These are phyloP conservation scores for Acer yangbiense DNA, from an alignment of 345 rosid genomes.

Conservation along the genomic window DNA sequence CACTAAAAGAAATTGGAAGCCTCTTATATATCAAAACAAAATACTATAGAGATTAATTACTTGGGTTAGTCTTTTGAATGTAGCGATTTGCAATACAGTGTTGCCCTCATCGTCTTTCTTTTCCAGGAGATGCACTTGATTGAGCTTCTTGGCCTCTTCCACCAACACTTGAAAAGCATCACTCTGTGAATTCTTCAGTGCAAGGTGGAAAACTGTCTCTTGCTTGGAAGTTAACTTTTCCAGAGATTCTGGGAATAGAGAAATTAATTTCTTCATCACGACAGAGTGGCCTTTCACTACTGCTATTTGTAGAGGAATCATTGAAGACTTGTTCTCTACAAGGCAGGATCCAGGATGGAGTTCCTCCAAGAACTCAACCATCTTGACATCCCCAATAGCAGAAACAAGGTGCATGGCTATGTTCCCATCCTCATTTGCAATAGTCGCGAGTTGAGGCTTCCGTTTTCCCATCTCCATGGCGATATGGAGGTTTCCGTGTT, in stretches of 20 bases:
- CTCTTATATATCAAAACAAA: neutral
- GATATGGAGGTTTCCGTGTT: neutral
- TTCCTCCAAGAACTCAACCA: neutral
- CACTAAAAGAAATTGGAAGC: neutral
- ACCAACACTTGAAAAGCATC: neutral
- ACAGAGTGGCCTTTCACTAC: neutral
- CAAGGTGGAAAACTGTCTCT: slow-evolving; percentile 1
- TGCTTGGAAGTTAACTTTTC: neutral
- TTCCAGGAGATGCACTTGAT: neutral
- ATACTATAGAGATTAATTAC: neutral
- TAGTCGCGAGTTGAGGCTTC: neutral
- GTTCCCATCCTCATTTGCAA: neutral
- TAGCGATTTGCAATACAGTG: neutral
- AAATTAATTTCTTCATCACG: too few relatives aligned
- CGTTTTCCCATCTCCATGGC: neutral
- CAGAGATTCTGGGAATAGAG: neutral
- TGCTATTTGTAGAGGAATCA: neutral
- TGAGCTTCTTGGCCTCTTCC: neutral
- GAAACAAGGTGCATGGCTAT: neutral
- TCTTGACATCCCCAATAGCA: neutral
- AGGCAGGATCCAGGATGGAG: neutral
- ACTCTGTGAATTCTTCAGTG: neutral
- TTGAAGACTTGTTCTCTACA: neutral
- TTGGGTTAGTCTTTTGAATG: neutral
- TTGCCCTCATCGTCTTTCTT: neutral